Evolutionary conservation across 169 alveolate species (phyloP), one percentile per base, ranked within the genome.

Genomic region (Eimeria tenella): DNA sequence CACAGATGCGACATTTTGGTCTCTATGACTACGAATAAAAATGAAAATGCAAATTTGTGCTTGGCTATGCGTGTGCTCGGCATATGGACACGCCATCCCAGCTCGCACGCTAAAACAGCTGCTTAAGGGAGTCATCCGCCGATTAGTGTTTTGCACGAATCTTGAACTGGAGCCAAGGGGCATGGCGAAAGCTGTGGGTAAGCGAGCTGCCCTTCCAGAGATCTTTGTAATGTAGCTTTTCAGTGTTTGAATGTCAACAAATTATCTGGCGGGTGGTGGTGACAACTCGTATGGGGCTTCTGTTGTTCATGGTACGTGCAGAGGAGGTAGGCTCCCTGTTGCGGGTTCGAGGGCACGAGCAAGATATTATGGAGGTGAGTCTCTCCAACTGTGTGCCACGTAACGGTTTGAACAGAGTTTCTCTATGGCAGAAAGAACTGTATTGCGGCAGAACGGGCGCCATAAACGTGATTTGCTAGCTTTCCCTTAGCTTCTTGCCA

Each of bases 71-170:
- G 42, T 31, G 42, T 31, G 42, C 42, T 31, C 42, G 42, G 4
- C 42, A 58, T 58, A 0, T 58, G 11, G 68, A 58, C 68, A 58
- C 68, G 42, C 2, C 42, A 31, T 31, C 42, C 42, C 42, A 90
- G 94, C 94, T 17, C 88, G 94, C 25, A 90, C 94, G 21, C 89
- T 90, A 56, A 90, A 90, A 25, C 94, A 82, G 70, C 71, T 90
- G 82, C 90, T 90, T 73, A 90, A 75, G 55, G 94, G 82, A 6
- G 90, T 63, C 49, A 25, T 90, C 83, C 88, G 94, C 31, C 77
- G 89, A 8, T 49, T 90, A 60, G 90, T 90, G 63, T 90, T 90
- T 23, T 58, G 83, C 55, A 82, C 94, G n/a, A 81, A 62, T 49
- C 25, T 52, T 75, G 91, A 83, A 49, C 91, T 83, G 17, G 60